phyloP scores from a whole-genome alignment of 169 alveolate genomes.

The Plasmodium adleri region DNA sequence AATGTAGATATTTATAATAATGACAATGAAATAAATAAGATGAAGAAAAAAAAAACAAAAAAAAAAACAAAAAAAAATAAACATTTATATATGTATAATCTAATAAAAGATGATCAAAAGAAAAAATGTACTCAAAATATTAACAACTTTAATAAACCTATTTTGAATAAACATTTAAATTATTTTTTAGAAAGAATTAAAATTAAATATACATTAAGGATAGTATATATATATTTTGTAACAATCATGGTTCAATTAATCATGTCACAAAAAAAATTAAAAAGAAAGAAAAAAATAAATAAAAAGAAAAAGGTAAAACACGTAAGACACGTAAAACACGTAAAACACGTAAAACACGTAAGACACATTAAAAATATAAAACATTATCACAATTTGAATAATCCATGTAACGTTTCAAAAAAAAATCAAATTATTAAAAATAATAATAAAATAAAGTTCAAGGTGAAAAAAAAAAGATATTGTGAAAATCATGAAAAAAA shows the following conservation, averaged over 20 bases:
- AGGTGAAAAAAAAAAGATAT: neutral
- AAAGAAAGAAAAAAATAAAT: conserved; percentile 35
- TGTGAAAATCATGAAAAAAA: neutral
- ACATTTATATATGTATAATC: neutral
- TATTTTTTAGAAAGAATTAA: conserved; percentile 31
- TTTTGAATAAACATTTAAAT: conserved; percentile 6
- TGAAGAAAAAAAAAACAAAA: neutral
- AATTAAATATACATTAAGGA: conserved; percentile 49
- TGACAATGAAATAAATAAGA: neutral
- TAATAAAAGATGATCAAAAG: neutral
- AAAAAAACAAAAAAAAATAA: neutral
- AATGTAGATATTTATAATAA: neutral
- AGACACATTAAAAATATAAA: too few relatives aligned
- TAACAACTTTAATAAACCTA: neutral
- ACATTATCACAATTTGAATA: too few relatives aligned
- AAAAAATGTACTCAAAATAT: neutral
- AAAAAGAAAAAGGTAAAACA: too few relatives aligned
- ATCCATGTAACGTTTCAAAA: neutral
- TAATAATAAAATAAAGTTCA: neutral
- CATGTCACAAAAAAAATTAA: conserved; percentile 49
- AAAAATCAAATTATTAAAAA: neutral
- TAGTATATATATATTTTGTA: conserved; percentile 42
- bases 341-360: too few relatives aligned
- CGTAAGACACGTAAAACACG: too few relatives aligned
- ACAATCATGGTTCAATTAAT: conserved; percentile 29